phyloP scores from a whole-genome alignment of 371 early-diverging fungal genomes.

The Mucor mucedo region DNA sequence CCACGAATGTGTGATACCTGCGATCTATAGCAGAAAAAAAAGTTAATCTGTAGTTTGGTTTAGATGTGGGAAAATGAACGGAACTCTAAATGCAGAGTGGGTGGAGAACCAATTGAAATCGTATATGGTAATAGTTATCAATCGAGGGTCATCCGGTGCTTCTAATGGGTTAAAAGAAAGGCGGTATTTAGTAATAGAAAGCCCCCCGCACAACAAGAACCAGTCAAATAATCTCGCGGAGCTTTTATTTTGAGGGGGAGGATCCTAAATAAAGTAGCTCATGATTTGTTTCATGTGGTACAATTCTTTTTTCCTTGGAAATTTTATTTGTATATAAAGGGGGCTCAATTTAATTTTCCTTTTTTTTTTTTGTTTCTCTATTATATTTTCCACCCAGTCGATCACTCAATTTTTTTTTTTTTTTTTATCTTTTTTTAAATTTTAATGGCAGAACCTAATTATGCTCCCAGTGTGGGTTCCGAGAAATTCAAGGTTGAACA shows the following conservation, averaged over 20 bases:
- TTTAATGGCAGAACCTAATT: constrained; percentile 5
- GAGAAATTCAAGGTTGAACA: constrained; percentile 29
- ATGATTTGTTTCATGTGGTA: constrained; percentile 4
- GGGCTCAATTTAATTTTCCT: neutral
- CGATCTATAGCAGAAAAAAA: neutral
- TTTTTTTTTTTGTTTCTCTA: constrained; percentile 2
- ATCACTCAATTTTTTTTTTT: neutral
- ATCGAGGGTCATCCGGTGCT: neutral
- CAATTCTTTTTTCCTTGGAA: constrained; percentile 9
- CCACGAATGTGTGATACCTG: no score
- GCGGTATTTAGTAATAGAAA: constrained; percentile 20
- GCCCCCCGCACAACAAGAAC: constrained; percentile 7
- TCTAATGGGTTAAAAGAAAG: neutral
- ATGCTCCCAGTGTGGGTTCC: constrained; percentile 9
- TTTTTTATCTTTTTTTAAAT: constrained; percentile 5
- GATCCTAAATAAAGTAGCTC: no score
- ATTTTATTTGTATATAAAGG: constrained; percentile 2
- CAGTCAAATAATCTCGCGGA: constrained; percentile 14
- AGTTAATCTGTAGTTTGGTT: neutral
- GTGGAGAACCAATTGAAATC: neutral
- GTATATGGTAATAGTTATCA: no score
- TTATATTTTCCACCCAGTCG: constrained; percentile 4
- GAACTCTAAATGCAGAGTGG: neutral
- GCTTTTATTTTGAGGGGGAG: neutral
- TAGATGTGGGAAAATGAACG: neutral